Evolutionary conservation across 768 basidiomycete genomes (phyloP), one percentile per base, ranked within the genome.

Genomic region (Krasilnikovozyma curviuscula): DNA sequence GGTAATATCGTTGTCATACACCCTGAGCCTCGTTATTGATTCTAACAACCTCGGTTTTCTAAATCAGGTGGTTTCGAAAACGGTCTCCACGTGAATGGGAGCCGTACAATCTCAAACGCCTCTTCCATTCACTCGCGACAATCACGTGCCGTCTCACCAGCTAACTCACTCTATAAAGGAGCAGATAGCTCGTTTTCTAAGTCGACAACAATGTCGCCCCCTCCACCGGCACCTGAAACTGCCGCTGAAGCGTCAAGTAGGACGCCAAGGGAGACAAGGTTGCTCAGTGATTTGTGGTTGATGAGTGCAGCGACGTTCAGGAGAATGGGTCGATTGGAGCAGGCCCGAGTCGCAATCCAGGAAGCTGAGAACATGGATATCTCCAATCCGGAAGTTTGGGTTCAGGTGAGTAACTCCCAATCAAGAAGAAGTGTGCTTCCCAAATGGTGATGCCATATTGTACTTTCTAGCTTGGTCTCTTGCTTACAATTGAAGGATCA

Each of bases 291-390:
- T 56, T 66, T 95, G 7, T 98, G 93, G 93, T 66, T 93, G 5
- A 83, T 85, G 73, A 82, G 80, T 7, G 84, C 91, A 1, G 86
- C 93, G 14, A 93, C 84, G 0, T 97, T 95, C 68, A 71, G 93
- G 39, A 68, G 93, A 50, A 67, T 81, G 46, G 83, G 83, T 10
- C 86, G 86, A 66, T 73, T 83, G 46, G 89, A 93, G 50, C 84
- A 95, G 57, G 78, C 83, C 0, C 76, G 77, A 43, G 89, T 77
- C 10, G 79, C 91, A 2, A 86, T 97, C 38, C 84, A 86, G 60
- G 91, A 98, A 64, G 93, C 91, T 0, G 91, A 98, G 61, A 77
- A 80, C 3, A 71, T 75, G 54, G 84, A 91, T 60, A 79, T 83
- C 54, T 72, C 74, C 23, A 88, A 91, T 62, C 76, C 83, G 3